Evolutionary conservation across 1,139 yeast genomes (phyloP), one percentile per base, ranked within the genome.

Genomic region (Suhomyces yuchorum): DNA sequence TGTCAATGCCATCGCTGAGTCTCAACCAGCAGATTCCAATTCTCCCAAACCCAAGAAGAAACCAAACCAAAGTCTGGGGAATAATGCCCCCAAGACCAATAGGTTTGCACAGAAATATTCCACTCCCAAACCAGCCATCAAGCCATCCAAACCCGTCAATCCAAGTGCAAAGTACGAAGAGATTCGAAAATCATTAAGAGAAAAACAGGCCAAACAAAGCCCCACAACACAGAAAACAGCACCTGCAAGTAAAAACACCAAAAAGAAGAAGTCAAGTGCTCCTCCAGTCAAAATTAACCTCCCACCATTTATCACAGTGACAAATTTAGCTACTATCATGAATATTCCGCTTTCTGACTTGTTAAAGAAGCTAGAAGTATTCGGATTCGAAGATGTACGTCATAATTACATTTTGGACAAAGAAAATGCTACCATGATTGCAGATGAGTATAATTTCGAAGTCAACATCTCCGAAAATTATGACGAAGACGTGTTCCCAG

Each of bases 371-470:
- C 73, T 93, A 67, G 71, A 73, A 47, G 79, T 72, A 1, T 72
- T 90, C 59, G 99, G 98, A 0, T 92, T 87, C 61, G 87, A 85
- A 47, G 83, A 86, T 49, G 75, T 84, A 58, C 77, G 87, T 15
- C 87, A 86, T 56, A 89, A 89, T 56, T 88, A 84, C 64, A 88
- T 93, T 57, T 70, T 93, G 26, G 96, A 92, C 54, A 83, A 79
- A 51, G 98, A 92, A 59, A 89, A 89, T 38, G 96, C 97, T 0
- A 78, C 85, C 14, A 70, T 93, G 53, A 84, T 93, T 55, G 95
- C 97, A 0, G 96, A 89, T 62, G 98, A 93, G 60, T 87, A 82
- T 58, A 95, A 93, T 12, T 88, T 82, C 59, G 87, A 84, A 36
- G 81, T 84, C 12, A 75, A 75, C 17, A 74, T 81, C 60, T 81